These are phyloP conservation scores for Fusarium stilboides DNA, from an alignment of 2,329 filamentous ascomycete species.

Conservation along the genomic window DNA sequence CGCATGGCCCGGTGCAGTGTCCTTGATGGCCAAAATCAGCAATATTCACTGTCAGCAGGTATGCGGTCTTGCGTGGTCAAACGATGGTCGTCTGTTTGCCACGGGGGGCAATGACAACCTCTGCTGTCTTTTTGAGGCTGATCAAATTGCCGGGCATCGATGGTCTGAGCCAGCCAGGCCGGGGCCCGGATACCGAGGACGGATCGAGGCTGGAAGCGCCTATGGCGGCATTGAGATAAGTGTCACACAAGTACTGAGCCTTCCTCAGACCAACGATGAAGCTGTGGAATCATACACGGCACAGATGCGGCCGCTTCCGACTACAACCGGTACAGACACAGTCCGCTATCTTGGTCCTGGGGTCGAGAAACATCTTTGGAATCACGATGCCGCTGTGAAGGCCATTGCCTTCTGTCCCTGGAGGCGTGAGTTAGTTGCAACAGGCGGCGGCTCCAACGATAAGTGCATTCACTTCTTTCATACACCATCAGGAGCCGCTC, in stretches of 20 bases:
- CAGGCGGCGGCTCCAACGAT: constrained; percentile 94
- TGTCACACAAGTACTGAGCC: constrained; percentile 11
- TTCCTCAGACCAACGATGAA: neutral
- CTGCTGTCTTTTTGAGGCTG: constrained; percentile 84
- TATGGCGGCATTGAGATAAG: constrained; percentile 35
- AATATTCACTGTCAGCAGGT: constrained; percentile 87
- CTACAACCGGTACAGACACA: constrained; percentile 53
- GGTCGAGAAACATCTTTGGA: constrained; percentile 79
- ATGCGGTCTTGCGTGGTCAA: constrained; percentile 92
- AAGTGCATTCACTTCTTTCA: constrained; percentile 98
- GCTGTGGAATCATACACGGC: constrained; percentile 32
- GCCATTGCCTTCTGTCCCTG: constrained; percentile 97
- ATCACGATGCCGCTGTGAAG: constrained; percentile 91
- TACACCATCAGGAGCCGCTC: constrained; percentile 82
- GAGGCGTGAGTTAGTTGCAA: constrained; percentile 88
- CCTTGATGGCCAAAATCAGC: constrained; percentile 80
- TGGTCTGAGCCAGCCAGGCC: constrained; percentile 3
- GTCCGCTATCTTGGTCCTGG: constrained; percentile 67
- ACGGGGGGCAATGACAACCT: constrained; percentile 94
- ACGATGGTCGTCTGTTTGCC: constrained; percentile 81
- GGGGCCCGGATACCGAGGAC: constrained; percentile 13
- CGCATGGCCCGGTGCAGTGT: constrained; percentile 84
- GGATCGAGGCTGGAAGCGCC: constrained; percentile 13
- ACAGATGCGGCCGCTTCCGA: constrained; percentile 51
- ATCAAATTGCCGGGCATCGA: constrained; percentile 64